phyloP scores from a whole-genome alignment of 495 filamentous ascomycete species.

The Penicillium roqueforti region DNA sequence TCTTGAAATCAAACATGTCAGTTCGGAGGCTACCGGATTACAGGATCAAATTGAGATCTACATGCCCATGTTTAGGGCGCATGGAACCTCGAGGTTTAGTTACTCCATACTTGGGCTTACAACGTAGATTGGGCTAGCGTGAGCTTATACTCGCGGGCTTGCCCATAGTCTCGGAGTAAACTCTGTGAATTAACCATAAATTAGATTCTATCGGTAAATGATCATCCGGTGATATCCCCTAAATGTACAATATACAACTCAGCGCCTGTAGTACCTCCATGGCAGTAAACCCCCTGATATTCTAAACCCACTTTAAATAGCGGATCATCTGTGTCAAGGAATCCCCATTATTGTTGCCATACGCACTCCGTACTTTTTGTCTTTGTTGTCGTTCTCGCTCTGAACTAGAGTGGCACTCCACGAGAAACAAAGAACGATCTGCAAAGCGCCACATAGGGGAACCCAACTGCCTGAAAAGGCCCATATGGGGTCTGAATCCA shows the following conservation, averaged over 20 bases:
- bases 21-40: constrained; percentile 8
- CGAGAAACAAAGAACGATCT: constrained; percentile 5
- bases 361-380: background rate
- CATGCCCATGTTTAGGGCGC: constrained; percentile 6
- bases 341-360: background rate
- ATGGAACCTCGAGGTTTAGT: background rate
- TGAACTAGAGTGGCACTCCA: constrained; percentile 5
- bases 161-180: background rate
- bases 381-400: background rate
- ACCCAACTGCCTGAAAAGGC: background rate
- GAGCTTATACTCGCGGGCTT: background rate
- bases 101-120: too few relatives aligned
- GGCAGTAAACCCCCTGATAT: background rate
- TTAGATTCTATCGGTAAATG: too few relatives aligned
- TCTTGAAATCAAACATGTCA: background rate
- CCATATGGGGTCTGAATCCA: background rate
- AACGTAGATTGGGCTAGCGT: background rate
- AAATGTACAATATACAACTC: too few relatives aligned
- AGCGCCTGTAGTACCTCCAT: background rate
- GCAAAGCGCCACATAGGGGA: background rate
- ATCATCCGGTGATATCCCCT: too few relatives aligned
- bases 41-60: constrained; percentile 22
- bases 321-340: background rate
- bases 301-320: background rate
- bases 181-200: constrained; percentile 5